Evolutionary conservation across 805 yeast genomes (phyloP).

Genomic region (Yarrowia divulgata): DNA sequence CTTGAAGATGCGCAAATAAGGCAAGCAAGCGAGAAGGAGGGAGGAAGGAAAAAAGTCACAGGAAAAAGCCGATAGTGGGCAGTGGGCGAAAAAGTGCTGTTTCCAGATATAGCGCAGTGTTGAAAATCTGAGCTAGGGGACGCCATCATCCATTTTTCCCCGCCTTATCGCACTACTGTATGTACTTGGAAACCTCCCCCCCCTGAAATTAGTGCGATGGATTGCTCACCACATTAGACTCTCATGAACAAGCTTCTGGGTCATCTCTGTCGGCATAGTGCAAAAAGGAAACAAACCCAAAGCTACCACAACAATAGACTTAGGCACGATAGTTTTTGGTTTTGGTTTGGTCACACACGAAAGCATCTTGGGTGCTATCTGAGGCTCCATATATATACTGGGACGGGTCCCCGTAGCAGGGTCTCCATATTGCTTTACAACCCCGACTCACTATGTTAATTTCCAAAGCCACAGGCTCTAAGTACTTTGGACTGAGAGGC

Average conservation of each 20-base stretch:
- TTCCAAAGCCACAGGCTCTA: neutral
- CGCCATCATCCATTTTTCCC: too few relatives aligned
- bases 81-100: neutral
- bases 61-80: conserved; percentile 7
- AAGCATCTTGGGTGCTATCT: neutral
- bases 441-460: neutral
- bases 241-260: conserved; percentile 3
- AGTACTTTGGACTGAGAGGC: conserved; percentile 43
- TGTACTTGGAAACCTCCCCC: too few relatives aligned
- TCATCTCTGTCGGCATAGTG: conserved; percentile 36
- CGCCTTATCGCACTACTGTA: too few relatives aligned
- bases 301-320: conserved; percentile 7
- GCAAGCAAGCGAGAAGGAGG: conserved; percentile 28
- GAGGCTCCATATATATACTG: neutral
- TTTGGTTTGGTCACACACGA: neutral
- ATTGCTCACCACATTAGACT: conserved; percentile 1
- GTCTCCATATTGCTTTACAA: neutral
- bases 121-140: too few relatives aligned
- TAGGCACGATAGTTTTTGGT: neutral
- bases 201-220: conserved; percentile 19
- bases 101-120: too few relatives aligned
- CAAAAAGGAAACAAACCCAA: conserved; percentile 1
- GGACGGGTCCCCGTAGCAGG: neutral
- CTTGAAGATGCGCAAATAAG: conserved; percentile 16
- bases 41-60: neutral